phyloP scores from a whole-genome alignment of 352 stramenopile species.

The Phytophthora aleatoria region DNA sequence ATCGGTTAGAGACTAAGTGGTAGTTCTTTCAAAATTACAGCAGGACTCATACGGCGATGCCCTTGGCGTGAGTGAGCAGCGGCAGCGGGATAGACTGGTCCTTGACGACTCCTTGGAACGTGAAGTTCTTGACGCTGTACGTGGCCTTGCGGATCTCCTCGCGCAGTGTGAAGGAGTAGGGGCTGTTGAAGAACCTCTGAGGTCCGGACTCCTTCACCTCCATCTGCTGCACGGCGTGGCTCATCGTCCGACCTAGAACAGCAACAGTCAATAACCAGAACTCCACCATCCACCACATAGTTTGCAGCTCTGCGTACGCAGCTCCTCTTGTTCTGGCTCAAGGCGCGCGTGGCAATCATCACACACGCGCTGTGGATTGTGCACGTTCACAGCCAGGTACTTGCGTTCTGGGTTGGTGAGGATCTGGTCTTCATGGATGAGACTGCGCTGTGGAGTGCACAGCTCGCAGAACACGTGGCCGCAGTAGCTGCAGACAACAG shows the following conservation, averaged over 20 bases:
- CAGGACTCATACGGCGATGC: constrained; percentile 75
- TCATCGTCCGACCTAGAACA: constrained; percentile 60
- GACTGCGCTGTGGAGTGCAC: constrained; percentile 69
- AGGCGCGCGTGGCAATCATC: constrained; percentile 72
- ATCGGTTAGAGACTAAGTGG: neutral
- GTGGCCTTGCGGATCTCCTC: constrained; percentile 94
- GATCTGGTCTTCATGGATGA: constrained; percentile 81
- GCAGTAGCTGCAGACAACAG: constrained; percentile 47
- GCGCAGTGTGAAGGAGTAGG: constrained; percentile 89
- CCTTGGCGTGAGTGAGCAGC: constrained; percentile 88
- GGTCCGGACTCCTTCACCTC: constrained; percentile 65
- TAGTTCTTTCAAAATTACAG: neutral
- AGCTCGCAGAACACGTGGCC: constrained; percentile 81
- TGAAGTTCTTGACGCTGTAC: constrained; percentile 94
- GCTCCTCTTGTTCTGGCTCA: constrained; percentile 59
- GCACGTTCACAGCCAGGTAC: constrained; percentile 78
- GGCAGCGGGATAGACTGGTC: constrained; percentile 90
- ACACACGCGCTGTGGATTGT: constrained; percentile 87
- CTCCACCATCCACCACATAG: neutral
- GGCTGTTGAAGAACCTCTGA: constrained; percentile 81
- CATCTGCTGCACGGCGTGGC: constrained; percentile 82
- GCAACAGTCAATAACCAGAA: neutral
- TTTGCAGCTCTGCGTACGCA: constrained; percentile 47
- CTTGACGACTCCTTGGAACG: constrained; percentile 87
- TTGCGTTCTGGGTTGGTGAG: constrained; percentile 70